Base-by-base conservation (phyloP, 2,329 filamentous ascomycete species). In the Diaporthe citriasiana region DNA sequence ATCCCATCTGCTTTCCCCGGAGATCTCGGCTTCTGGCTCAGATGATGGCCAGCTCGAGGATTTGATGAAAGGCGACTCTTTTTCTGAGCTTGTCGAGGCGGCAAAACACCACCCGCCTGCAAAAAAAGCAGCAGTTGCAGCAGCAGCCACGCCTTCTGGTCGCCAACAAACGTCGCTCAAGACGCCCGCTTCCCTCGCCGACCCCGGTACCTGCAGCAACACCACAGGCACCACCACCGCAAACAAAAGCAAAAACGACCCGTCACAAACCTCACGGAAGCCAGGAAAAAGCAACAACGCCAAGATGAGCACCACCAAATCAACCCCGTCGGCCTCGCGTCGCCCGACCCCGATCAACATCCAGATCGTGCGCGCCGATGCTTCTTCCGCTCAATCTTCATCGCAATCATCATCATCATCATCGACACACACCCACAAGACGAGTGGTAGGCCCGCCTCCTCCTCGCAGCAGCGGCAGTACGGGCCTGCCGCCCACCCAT, bases 291-390 rank as follows among this genome's bases (percentile, higher is more conserved):
- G 42, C 60, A 66, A 33, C 47, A 51, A 6, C 30, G 33, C n/a
- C 33, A 70, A 38, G 40, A 70, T 70, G 51, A 53, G n/a, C 9
- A 27, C 42, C 22, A 27, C 63, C 3, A 70, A 55, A 27, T 1
- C 45, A 35, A 22, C 42, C 25, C 35, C 25, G 30, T 22, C 50
- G 30, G 12, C 53, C 33, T 38, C 71, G 6, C 56, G 38, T 3
- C 25, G 53, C 27, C 55, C 72, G 38, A n/a, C 59, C 50, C 10
- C 59, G 17, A 56, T 73, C 65, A 59, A 42, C 9, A 27, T 73
- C 38, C 51, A 63, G 22, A 27, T 73, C 55, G 55, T 73, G 22
- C 22, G 50, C 53, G 27, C 22, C 27, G 19, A 27, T n/a, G 30
- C 66, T n/a, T 22, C 15, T 59, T 6, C 40, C 19, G 15, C 59